These are phyloP conservation scores for Cornus suecica DNA, from an alignment of 148 eudicot species.

Conservation along the genomic window DNA sequence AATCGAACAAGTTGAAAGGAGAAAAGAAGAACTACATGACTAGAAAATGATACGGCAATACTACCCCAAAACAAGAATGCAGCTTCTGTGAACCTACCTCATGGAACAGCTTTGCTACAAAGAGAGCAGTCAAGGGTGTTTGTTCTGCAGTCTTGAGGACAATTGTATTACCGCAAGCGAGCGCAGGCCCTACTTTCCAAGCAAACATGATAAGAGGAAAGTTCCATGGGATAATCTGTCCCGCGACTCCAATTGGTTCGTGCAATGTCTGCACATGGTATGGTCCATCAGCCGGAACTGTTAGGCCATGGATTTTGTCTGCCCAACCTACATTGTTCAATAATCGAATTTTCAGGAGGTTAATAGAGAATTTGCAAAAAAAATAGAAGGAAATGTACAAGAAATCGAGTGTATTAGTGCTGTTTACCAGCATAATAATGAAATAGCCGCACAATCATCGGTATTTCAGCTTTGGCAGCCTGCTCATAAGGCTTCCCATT, in stretches of 20 bases:
- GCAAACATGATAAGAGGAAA: conserved; percentile 31
- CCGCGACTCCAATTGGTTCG: conserved; percentile 30
- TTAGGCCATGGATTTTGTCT: conserved; percentile 30
- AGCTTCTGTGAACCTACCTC: conserved; percentile 13
- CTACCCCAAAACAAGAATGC: background rate
- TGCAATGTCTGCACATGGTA: conserved; percentile 29
- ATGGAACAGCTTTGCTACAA: conserved; percentile 26
- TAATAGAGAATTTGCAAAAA: background rate
- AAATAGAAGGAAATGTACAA: background rate
- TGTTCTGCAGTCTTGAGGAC: conserved; percentile 31
- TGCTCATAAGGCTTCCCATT: conserved; percentile 59
- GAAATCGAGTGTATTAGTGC: background rate
- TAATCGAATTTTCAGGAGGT: background rate
- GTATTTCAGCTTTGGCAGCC: conserved; percentile 37
- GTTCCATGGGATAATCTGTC: conserved; percentile 31
- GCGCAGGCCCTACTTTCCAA: conserved; percentile 32
- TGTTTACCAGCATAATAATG: conserved; percentile 65
- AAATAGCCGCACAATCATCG: conserved; percentile 47
- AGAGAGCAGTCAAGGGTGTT: conserved; percentile 31
- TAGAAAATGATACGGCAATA: background rate
- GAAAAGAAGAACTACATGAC: background rate
- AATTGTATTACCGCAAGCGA: conserved; percentile 28
- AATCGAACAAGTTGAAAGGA: background rate
- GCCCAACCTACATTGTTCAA: conserved; percentile 28
- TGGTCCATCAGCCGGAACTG: conserved; percentile 26